Base-by-base conservation (phyloP, 352 stramenopile species). In the Phytophthora litchii region DNA sequence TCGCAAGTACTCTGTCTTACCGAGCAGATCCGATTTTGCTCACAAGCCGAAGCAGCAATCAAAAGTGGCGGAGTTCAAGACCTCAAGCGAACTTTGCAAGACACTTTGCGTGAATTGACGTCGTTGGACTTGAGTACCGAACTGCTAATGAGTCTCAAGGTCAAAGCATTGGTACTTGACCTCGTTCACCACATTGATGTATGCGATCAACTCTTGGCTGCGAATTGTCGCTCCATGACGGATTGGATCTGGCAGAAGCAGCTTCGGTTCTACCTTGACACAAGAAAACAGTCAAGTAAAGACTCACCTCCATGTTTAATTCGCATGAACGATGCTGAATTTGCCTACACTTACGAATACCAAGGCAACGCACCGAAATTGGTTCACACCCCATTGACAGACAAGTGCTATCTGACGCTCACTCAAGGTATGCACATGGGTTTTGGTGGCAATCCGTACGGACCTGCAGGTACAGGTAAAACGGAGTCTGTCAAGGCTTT, bases 161-260 rank as follows among this genome's bases (percentile, higher is more conserved):
- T 97, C 12, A 98, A 98, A 64, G 89, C 86, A 3, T 80, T 99
- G 5, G 89, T 99, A 35, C 68, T 98, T 7, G 95, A 99, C 43
- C 70, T 98, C 3, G 89, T 99, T n/a, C 95, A 99, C 38, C 88
- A 97, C 54, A 96, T 98, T 31, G 94, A 98, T 54, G 88, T 98
- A 0, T 95, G 95, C 37, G 89, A 98, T 36, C 89, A 98, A 42
- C 61, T 98, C 1, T 48, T 89, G 2, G 47, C 31, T 3, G 80
- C 65, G 1, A 85, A 83, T 60, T 91, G 86, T 36, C 68, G 74
- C 11, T 80, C 91, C 3, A 54, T 69, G 9, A 81, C 12, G 9
- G 76, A 84, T 42, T 98, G 93, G 93, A 79, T 84, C 23, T 98
- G 93, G 94, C 89, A 97, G 23, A 98, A 98, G 42, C 94, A 98